phyloP scores from a whole-genome alignment of 2,329 filamentous ascomycete species.

The Tolypocladium capitatum region DNA sequence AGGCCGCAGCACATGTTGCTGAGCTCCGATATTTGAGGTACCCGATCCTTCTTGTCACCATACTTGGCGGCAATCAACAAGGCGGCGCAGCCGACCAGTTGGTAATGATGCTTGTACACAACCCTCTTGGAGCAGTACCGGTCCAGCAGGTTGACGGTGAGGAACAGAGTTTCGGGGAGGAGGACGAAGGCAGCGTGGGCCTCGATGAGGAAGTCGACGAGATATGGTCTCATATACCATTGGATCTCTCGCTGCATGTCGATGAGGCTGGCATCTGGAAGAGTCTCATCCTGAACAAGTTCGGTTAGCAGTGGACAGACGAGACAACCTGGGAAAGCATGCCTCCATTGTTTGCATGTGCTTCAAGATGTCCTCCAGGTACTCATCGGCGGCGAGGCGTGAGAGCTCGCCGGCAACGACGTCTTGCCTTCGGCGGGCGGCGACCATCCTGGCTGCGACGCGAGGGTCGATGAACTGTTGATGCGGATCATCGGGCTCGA shows the following conservation, averaged over 20 bases:
- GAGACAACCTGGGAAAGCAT: constrained; percentile 12
- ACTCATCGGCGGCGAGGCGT: constrained; percentile 72
- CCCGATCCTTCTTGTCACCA: constrained; percentile 94
- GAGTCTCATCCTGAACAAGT: constrained; percentile 52
- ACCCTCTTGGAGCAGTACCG: constrained; percentile 95
- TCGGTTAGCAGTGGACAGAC: constrained; percentile 10
- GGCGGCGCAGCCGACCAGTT: constrained; percentile 90
- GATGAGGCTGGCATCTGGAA: constrained; percentile 93
- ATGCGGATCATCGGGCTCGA: constrained; percentile 39
- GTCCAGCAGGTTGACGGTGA: constrained; percentile 92
- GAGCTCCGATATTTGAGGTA: constrained; percentile 92
- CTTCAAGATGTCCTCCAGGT: constrained; percentile 83
- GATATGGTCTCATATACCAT: constrained; percentile 98
- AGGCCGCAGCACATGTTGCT: constrained; percentile 99
- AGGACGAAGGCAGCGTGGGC: constrained; percentile 91
- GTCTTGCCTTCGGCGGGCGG: constrained; percentile 72
- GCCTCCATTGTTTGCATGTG: constrained; percentile 96
- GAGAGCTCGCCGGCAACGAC: constrained; percentile 84
- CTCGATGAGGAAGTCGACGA: constrained; percentile 96
- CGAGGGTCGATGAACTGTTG: constrained; percentile 51
- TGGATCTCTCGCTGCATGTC: constrained; percentile 99
- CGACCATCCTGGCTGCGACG: constrained; percentile 65
- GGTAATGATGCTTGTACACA: constrained; percentile 98
- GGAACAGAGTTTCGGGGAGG: constrained; percentile 86
- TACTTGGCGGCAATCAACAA: constrained; percentile 97